Conservation (phyloP, 352 stramenopile genomes). For the Vaucheria bursata region DNA sequence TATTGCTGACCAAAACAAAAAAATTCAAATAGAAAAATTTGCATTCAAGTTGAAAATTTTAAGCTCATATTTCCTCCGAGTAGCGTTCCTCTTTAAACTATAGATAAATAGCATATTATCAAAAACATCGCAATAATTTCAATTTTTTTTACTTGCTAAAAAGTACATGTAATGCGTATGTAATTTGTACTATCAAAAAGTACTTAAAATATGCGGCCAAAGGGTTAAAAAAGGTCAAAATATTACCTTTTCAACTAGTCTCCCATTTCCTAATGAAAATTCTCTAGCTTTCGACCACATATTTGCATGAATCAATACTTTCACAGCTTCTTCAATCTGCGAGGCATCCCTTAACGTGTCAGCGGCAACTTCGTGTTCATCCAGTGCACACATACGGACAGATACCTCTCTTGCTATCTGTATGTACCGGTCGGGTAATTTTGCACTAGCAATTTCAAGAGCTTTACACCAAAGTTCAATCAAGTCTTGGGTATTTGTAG, state of each 20-base stretch:
- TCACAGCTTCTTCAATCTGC: slow-evolving; percentile 79
- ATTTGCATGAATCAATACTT: slow-evolving; percentile 59
- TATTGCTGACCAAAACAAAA: too few relatives aligned
- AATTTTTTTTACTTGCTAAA: too few relatives aligned
- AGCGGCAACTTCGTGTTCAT: slow-evolving; percentile 70
- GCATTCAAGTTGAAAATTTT: too few relatives aligned
- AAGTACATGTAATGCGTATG: too few relatives aligned
- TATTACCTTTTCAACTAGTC: slow-evolving; percentile 50
- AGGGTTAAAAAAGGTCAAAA: too few relatives aligned
- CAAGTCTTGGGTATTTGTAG: slow-evolving; percentile 57
- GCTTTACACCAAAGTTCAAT: slow-evolving; percentile 75
- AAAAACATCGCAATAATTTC: too few relatives aligned
- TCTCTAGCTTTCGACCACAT: slow-evolving; percentile 55
- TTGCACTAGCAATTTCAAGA: slow-evolving; percentile 72
- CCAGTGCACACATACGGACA: slow-evolving; percentile 65
- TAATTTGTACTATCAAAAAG: too few relatives aligned
- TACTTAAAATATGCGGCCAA: too few relatives aligned
- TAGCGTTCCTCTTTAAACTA: too few relatives aligned
- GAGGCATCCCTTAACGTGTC: slow-evolving; percentile 65
- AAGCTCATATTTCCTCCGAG: too few relatives aligned
- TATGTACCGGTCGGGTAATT: slow-evolving; percentile 69
- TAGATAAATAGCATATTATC: too few relatives aligned
- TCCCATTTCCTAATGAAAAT: slow-evolving; percentile 37
- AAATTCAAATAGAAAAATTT: too few relatives aligned
- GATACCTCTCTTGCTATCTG: slow-evolving; percentile 76